A percentile compares a stretch with the other conserved stretches of the same genome.
Evolutionary conservation across 441 rosid species (phyloP).

Genomic region (Aleurites moluccanus): DNA sequence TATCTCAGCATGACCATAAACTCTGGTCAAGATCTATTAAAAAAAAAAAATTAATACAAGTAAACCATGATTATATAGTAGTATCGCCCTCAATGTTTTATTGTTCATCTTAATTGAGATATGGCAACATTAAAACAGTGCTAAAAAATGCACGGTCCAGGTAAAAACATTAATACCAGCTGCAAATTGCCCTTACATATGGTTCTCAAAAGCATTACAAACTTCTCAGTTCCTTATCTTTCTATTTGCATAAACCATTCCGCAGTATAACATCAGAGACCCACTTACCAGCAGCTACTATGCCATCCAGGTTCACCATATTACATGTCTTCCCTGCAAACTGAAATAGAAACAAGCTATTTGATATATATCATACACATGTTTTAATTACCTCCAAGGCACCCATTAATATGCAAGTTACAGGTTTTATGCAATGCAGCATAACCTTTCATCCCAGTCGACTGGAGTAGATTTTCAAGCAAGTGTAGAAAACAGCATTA

Average conservation of each 20-base stretch:
- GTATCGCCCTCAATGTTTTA: too few relatives aligned
- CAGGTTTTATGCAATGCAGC: slow-evolving; percentile 20
- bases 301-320: slow-evolving; percentile 24
- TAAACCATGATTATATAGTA: neutral
- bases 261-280: neutral
- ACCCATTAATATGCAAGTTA: slow-evolving; percentile 22
- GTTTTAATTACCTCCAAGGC: slow-evolving; percentile 30
- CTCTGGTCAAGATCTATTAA: neutral
- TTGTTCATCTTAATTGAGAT: too few relatives aligned
- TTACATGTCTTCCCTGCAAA: slow-evolving; percentile 37
- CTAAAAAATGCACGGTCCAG: too few relatives aligned
- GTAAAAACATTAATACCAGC: neutral
- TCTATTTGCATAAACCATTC: slow-evolving; percentile 9
- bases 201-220: neutral
- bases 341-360: slow-evolving; percentile 28
- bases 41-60: too few relatives aligned
- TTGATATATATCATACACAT: slow-evolving; percentile 13
- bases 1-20: neutral
- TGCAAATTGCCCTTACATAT: neutral
- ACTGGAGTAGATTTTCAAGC: slow-evolving; percentile 29
- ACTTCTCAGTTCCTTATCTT: neutral
- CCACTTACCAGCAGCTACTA: slow-evolving; percentile 16
- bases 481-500: slow-evolving; percentile 20
- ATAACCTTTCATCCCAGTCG: slow-evolving; percentile 23
- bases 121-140: too few relatives aligned